Base-by-base conservation (phyloP, 345 rosid genomes). In the Populus tremula region DNA sequence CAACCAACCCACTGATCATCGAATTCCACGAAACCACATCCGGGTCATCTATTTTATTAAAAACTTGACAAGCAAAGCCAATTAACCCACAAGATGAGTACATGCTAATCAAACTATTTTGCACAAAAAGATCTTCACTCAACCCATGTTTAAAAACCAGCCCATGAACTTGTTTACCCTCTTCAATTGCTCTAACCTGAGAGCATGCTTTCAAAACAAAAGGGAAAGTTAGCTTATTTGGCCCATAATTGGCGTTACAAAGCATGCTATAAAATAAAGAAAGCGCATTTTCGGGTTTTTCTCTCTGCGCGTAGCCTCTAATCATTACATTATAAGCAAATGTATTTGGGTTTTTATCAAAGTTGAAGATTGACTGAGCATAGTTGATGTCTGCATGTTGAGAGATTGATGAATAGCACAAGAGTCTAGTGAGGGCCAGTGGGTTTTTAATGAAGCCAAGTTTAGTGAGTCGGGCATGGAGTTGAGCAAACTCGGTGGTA, bases 11-110 rank as follows among this genome's bases (percentile, higher is more conserved):
- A 29, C 70, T 29, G 63, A 70, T 70, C 20, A 70, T 45, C 1
- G 75, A 70, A 71, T 77, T 77, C 70, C 75, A 61, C 5, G 80
- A 62, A 70, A 77, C 74, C 38, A 45, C 75, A 63, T 77, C 80
- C 39, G 50, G 39, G 11, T 21, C 62, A 17, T 16, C 36, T n/a
- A 70, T 77, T 77, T 33, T 62, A 77, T 61, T 69, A 16, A 70
- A 33, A 63, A 77, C 75, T 76, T 49, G 2, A 67, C 68, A 21
- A 53, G 61, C 78, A 67, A 16, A 76, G 25, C 25, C 67, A 54
- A 39, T 41, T 36, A 38, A 54, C 49, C 82, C 78, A 25, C 70
- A 61, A 10, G 75, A 29, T 5, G 74, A 61, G 43, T 69, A 74
- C 13, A 71, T 8, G 12, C 47, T 39, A 21, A 76, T 80, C 79